Evolutionary conservation across 371 early-diverging fungal species (phyloP).

Genomic region (Actinomortierella wolfii): DNA sequence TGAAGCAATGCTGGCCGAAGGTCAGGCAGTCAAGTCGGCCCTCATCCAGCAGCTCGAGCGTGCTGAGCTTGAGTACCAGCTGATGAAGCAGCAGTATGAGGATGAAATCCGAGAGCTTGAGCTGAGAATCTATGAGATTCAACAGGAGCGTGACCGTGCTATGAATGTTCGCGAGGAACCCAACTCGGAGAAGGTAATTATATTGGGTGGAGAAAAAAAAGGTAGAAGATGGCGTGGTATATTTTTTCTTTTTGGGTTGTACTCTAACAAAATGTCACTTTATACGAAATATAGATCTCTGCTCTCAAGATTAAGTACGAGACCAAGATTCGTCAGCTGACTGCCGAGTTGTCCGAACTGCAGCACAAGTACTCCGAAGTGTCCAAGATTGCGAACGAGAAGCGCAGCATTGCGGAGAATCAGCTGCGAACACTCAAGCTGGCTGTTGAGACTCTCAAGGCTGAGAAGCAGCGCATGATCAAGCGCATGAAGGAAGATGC

Average conservation of each 20-base stretch:
- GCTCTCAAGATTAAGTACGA: conserved; percentile 67
- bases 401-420: conserved; percentile 59
- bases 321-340: conserved; percentile 69
- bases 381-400: conserved; percentile 57
- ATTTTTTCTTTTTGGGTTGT: conserved; percentile 7
- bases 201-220: conserved; percentile 16
- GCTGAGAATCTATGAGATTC: conserved; percentile 57
- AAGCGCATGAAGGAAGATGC: conserved; percentile 81
- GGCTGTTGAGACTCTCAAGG: conserved; percentile 68
- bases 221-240: conserved; percentile 16
- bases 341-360: conserved; percentile 71
- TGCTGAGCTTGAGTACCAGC: conserved; percentile 58
- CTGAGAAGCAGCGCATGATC: conserved; percentile 81
- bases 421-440: conserved; percentile 56
- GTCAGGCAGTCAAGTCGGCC: conserved; percentile 60
- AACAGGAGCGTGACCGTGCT: conserved; percentile 72
- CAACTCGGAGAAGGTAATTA: not conserved
- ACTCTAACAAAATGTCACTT: not conserved
- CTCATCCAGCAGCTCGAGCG: conserved; percentile 60
- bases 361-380: conserved; percentile 66
- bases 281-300: conserved; percentile 40
- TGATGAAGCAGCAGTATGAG: conserved; percentile 74
- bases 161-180: conserved; percentile 20
- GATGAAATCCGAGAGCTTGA: conserved; percentile 67
- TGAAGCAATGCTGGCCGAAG: conserved; percentile 51